A percentile compares a stretch with the other conserved stretches of the same genome.
Conservation (phyloP, 805 yeast genomes). For the Lipomyces chichibuensis region DNA sequence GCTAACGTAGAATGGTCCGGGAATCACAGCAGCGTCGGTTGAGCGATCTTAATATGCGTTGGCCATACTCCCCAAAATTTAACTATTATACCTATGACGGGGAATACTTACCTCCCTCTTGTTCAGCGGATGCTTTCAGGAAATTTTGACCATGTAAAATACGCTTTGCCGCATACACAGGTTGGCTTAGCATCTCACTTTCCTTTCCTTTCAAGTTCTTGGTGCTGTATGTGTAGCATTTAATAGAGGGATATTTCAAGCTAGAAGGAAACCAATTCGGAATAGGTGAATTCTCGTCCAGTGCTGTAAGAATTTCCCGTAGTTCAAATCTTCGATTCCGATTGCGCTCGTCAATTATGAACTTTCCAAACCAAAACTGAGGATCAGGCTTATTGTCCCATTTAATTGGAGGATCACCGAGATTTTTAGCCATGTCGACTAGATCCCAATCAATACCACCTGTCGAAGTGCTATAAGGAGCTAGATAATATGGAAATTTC, state of each 20-base stretch:
- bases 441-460: slow-evolving; percentile 8
- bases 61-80: not conserved
- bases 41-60: slow-evolving; percentile 3
- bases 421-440: not conserved
- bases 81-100: not conserved
- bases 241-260: slow-evolving; percentile 1
- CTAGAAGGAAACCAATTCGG: slow-evolving; percentile 5
- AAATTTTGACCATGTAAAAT: slow-evolving; percentile 13
- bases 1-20: slow-evolving; percentile 13
- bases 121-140: slow-evolving; percentile 8
- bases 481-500: slow-evolving; percentile 13
- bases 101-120: slow-evolving; percentile 6
- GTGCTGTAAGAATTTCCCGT: not conserved
- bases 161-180: slow-evolving; percentile 8
- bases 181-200: not conserved
- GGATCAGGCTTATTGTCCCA: slow-evolving; percentile 5
- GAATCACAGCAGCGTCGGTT: slow-evolving; percentile 5
- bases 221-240: slow-evolving; percentile 1
- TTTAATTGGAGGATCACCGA: not conserved
- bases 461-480: not conserved
- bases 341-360: slow-evolving; percentile 6
- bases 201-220: not conserved
- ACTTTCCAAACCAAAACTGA: slow-evolving; percentile 1
- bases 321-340: slow-evolving; percentile 15
- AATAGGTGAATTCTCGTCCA: slow-evolving; percentile 4